A percentile compares a stretch with the other conserved stretches of the same genome.
These are phyloP conservation scores for Citrullus colocynthis DNA, from an alignment of 306 rosid genomes.

Conservation along the genomic window DNA sequence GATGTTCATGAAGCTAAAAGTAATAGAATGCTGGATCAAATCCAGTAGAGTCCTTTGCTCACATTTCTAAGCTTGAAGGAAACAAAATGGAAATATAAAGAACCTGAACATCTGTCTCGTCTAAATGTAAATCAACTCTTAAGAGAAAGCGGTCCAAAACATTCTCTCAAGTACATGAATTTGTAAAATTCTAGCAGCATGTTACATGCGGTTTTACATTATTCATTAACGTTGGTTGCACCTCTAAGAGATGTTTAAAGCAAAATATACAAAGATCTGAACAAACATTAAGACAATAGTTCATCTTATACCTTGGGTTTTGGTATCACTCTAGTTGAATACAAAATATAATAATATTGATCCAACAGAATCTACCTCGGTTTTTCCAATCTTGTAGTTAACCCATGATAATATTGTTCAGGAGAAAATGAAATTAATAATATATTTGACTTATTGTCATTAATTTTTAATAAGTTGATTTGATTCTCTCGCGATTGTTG, in stretches of 20 bases:
- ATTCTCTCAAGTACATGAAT: neutral
- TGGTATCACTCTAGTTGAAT: neutral
- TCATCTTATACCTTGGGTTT: neutral
- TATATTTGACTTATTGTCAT: too few relatives aligned
- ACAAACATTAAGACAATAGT: neutral
- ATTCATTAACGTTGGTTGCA: neutral
- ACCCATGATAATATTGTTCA: too few relatives aligned
- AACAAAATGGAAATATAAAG: neutral
- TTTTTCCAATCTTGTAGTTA: too few relatives aligned
- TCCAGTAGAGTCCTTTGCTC: too few relatives aligned
- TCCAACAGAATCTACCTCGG: too few relatives aligned
- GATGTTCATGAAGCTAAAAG: too few relatives aligned
- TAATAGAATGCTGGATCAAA: too few relatives aligned
- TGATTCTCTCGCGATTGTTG: too few relatives aligned
- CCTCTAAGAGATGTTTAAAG: neutral
- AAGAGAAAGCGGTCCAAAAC: neutral
- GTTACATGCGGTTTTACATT: neutral
- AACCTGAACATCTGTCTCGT: neutral
- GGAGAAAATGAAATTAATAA: too few relatives aligned
- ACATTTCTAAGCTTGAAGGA: neutral
- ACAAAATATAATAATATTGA: neutral
- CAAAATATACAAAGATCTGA: neutral
- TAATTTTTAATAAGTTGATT: too few relatives aligned
- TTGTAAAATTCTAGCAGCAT: neutral
- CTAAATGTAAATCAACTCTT: neutral